Conservation (phyloP, 805 yeast species). For the Ogataea haglerorum region DNA sequence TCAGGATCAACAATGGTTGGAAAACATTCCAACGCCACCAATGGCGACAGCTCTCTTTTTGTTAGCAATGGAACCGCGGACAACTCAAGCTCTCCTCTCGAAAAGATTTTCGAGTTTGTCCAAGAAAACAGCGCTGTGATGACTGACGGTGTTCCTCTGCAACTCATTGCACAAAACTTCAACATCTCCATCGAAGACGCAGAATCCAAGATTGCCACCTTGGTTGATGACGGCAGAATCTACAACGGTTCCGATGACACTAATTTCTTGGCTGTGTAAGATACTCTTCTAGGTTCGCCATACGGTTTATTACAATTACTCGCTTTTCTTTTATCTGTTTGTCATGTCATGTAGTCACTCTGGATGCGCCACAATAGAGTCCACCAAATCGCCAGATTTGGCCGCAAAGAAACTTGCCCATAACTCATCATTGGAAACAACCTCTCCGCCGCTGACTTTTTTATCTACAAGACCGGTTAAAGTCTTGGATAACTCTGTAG, state of each 20-base stretch:
- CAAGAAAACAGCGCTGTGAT: constrained; percentile 50
- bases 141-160: constrained; percentile 76
- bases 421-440: constrained; percentile 53
- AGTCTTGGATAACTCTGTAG: constrained; percentile 52
- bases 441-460: constrained; percentile 51
- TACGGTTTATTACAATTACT: constrained; percentile 2
- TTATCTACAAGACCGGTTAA: constrained; percentile 47
- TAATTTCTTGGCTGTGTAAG: constrained; percentile 50
- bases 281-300: constrained; percentile 6
- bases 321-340: constrained; percentile 1
- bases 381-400: constrained; percentile 23
- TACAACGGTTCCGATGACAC: constrained; percentile 70
- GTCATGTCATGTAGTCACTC: not conserved
- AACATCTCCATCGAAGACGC: constrained; percentile 48
- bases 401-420: constrained; percentile 59
- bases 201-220: constrained; percentile 44
- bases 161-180: constrained; percentile 55
- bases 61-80: constrained; percentile 39
- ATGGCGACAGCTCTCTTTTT: constrained; percentile 35
- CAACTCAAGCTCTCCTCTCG: constrained; percentile 31
- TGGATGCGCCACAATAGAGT: constrained; percentile 8
- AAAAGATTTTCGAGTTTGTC: constrained; percentile 46
- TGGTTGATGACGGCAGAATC: constrained; percentile 65
- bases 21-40: constrained; percentile 32
- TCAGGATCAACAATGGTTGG: constrained; percentile 24